Base-by-base conservation (phyloP, 2,329 filamentous ascomycete genomes). In the Hypoxylon sp. region DNA sequence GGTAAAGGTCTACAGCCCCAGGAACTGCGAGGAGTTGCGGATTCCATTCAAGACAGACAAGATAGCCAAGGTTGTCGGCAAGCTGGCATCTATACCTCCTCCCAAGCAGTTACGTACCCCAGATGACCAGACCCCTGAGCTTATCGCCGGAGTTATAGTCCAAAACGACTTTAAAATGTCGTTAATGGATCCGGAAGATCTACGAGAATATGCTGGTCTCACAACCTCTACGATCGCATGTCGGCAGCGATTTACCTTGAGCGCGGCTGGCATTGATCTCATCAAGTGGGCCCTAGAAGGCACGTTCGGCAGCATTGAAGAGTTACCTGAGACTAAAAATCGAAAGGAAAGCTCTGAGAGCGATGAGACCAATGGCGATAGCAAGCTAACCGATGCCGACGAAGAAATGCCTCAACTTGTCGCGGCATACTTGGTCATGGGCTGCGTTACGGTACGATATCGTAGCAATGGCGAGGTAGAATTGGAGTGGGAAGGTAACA, bases 151-250 rank as follows among this genome's bases (percentile, higher is more conserved):
- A 28, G 96, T 99, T 0, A 85, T 99, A 14, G 94, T 99, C 6
- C 95, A 98, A 74, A 98, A 97, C 78, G 96, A 98, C 78, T 98
- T 99, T 80, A 97, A 98, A 79, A 89, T 99, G 77, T 97, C 93
- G 0, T 85, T 99, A 34, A 98, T 99, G 95, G 94, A 94, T 0
- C 94, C 96, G 0, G 96, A 98, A 74, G 96, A 99, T 77, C 85
- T 99, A 34, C 90, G 94, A 67, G 96, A 99, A 80, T 99, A 97
- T 78, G 96, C 96, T 0, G 96, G 96, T n/a, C 83, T 99, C 30
- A 98, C 94, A 2, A 98, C 96, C 0, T 98, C 96, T 0, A 97
- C 93, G 1, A 95, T 99, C 63, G 89, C 91, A 14, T 99, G 96
- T 84, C 94, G 93, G 74, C 95, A 99, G 79, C 91, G 93, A 65